A percentile compares a stretch with the other conserved stretches of the same genome.
Conservation (phyloP, 2,329 filamentous ascomycete genomes). For the Fusarium sp. region DNA sequence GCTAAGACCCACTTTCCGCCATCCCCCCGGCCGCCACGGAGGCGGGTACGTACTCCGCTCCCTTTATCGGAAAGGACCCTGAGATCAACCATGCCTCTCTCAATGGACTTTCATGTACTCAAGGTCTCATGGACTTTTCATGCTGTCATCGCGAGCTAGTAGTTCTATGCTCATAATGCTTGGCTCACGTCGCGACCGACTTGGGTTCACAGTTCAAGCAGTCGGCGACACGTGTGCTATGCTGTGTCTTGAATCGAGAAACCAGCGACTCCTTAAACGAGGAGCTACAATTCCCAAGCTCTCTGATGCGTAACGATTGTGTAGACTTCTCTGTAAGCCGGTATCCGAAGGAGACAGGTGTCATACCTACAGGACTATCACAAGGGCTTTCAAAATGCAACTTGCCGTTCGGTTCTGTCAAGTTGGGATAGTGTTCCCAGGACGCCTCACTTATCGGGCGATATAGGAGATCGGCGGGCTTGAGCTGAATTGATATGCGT, state of each 20-base stretch:
- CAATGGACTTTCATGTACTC: not conserved
- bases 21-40: not conserved
- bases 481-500: not conserved
- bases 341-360: constrained; percentile 10
- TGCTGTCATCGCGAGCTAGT: not conserved
- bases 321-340: constrained; percentile 4
- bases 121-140: not conserved
- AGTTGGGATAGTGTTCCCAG: constrained; percentile 17
- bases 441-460: constrained; percentile 19
- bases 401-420: constrained; percentile 23
- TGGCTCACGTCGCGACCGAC: constrained; percentile 2
- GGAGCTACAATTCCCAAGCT: not conserved
- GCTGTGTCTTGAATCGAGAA: constrained; percentile 33
- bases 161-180: not conserved
- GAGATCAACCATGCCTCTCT: not conserved
- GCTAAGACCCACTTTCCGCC: constrained; percentile 21
- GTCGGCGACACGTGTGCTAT: constrained; percentile 42
- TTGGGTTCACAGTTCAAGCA: constrained; percentile 36
- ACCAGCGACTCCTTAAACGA: constrained; percentile 14
- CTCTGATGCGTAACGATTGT: constrained; percentile 32
- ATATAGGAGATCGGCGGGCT: not conserved
- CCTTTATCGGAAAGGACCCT: constrained; percentile 11
- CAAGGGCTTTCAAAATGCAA: constrained; percentile 26
- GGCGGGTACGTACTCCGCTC: constrained; percentile 27
- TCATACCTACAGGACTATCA: constrained; percentile 35